Base-by-base conservation (phyloP, 108 stramenopile genomes). In the Asterionellopsis glacialis region DNA sequence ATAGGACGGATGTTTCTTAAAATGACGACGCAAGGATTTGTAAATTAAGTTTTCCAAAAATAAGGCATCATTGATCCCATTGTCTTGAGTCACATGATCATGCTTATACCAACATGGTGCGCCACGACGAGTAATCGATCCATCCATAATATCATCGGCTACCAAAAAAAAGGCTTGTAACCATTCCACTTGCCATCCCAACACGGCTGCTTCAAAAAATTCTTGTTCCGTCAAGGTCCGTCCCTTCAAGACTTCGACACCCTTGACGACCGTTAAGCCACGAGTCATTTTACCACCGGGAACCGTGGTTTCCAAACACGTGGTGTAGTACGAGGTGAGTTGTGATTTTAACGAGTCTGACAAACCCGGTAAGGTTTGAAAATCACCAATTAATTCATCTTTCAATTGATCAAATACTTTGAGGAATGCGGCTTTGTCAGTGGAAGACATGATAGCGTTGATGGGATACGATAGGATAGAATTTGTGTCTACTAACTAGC, bases 131-230 rank as follows among this genome's bases (percentile, higher is more conserved):
- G 98, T 98, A 45, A 84, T 64, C 57, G 87, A 90, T n/a, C 70
- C 84, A 72, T 99, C 99, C 99, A 99, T 99, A 42, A 99, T 77
- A 69, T 99, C 99, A 60, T 99, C 99, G 1, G 97, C 97, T 10
- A 99, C 94, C 41, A 99, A 74, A 65, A 99, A 96, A 66, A 91
- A 98, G 41, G 99, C 99, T 77, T 98, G 97, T 11, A 98, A 64
- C 77, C 83, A 96, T 62, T 98, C 96, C 45, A 98, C 77, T 51
- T 80, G 74, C 99, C 99, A 99, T 55, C 99, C 99, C n/a, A 93
- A 63, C 11, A 88, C 82, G 41, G 82, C 84, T 38, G 81, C 70
- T 21, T 65, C 48, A 18, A 40, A 59, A 45, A 83, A 59, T 58
- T 84, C 81, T 61, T 70, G 44, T 4, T 60, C 57, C 47, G 84